Evolutionary conservation across 768 basidiomycete genomes (phyloP).

Genomic region (Melanogaster broomeanus): DNA sequence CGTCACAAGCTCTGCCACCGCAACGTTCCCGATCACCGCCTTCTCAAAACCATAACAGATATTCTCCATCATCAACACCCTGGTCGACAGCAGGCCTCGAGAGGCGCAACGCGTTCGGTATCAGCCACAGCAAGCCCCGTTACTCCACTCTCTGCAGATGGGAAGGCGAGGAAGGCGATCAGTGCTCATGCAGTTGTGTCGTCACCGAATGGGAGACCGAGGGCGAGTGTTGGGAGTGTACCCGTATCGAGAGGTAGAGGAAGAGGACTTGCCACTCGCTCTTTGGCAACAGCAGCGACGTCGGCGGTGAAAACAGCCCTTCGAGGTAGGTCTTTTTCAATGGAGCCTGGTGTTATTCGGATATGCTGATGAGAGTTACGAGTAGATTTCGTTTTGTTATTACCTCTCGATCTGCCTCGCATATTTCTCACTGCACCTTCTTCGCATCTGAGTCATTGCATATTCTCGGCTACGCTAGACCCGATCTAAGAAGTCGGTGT

Average conservation of each 20-base stretch:
- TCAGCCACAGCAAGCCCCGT: conserved; percentile 62
- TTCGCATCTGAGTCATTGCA: conserved; percentile 3
- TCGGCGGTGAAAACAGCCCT: conserved; percentile 37
- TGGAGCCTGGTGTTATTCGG: neutral
- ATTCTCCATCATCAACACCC: conserved; percentile 34
- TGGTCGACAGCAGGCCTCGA: conserved; percentile 27
- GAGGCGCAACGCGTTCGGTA: conserved; percentile 63
- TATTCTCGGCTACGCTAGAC: conserved; percentile 5
- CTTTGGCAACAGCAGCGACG: conserved; percentile 77
- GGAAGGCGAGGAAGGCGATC: conserved; percentile 60
- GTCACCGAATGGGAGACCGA: conserved; percentile 39
- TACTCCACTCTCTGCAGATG: conserved; percentile 40
- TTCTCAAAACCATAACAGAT: conserved; percentile 37
- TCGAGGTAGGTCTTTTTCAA: conserved; percentile 12
- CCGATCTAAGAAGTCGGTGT: conserved; percentile 26
- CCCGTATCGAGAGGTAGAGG: conserved; percentile 45
- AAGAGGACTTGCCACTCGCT: conserved; percentile 81
- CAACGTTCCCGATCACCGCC: conserved; percentile 61
- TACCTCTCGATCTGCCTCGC: neutral
- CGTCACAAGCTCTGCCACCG: conserved; percentile 29
- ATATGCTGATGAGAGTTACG: conserved; percentile 5
- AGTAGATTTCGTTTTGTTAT: conserved; percentile 3
- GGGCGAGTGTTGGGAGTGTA: conserved; percentile 40
- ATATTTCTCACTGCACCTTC: neutral
- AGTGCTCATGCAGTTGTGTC: conserved; percentile 62